Percentiles rank a stretch among this genome's conserved stretches.
These are phyloP conservation scores for Chloromonas sp. DNA, from an alignment of 163 green algal genomes.

Conservation along the genomic window DNA sequence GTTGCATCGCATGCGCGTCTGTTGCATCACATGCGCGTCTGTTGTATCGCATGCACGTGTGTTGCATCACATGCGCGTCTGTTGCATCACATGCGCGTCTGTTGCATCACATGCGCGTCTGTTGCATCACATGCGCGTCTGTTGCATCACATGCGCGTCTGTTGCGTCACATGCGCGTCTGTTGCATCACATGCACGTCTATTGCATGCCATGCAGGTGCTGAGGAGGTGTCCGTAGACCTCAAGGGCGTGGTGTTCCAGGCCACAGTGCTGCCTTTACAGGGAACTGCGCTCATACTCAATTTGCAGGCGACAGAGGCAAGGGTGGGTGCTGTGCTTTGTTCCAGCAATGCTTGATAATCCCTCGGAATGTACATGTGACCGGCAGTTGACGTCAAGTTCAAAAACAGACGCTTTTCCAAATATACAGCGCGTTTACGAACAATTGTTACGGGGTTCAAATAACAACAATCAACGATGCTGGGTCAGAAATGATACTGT, in stretches of 20 bases:
- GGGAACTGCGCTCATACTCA: slow-evolving; percentile 40
- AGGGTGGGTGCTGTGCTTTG: slow-evolving; percentile 26
- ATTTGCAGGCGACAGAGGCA: slow-evolving; percentile 37
- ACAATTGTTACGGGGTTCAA: too few relatives aligned
- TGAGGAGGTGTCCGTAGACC: slow-evolving; percentile 37
- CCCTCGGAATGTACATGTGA: too few relatives aligned
- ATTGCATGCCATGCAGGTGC: neutral
- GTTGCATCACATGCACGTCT: neutral
- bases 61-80: neutral
- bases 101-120: neutral
- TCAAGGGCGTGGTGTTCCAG: slow-evolving; percentile 52
- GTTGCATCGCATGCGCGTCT: neutral
- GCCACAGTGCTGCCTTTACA: slow-evolving; percentile 37
- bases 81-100: too few relatives aligned
- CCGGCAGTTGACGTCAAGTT: too few relatives aligned
- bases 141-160: neutral
- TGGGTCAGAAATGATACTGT: too few relatives aligned
- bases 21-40: too few relatives aligned
- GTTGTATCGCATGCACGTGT: neutral
- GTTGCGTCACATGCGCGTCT: neutral
- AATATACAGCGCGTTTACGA: too few relatives aligned
- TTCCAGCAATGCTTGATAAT: neutral
- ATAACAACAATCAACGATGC: too few relatives aligned
- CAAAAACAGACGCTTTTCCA: too few relatives aligned
- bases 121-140: neutral